Base-by-base conservation (phyloP, 2,329 filamentous ascomycete species). In the Hymenoscyphus fructigenus region DNA sequence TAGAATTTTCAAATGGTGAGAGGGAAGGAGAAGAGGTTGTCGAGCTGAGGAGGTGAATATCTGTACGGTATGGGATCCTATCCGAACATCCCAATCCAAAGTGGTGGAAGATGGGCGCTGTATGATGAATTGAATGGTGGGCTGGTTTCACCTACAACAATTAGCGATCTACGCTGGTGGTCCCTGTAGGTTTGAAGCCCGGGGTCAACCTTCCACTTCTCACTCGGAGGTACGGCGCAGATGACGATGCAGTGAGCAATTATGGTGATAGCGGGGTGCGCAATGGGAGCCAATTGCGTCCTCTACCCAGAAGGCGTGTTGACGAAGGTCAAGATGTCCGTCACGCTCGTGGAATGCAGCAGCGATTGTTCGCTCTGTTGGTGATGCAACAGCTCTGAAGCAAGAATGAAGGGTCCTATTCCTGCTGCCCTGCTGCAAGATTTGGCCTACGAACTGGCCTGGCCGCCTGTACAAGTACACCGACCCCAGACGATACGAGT, bases 71-170 rank as follows among this genome's bases (percentile, higher is more conserved):
- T 5, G 29, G 29, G 6, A 32, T 6, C 29, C 29, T 32, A 5
- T 32, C 29, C 29, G 29, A 32, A 5, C 29, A 32, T 32, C 29
- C 29, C 29, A 32, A 32, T 32, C 5, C 29, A 32, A 34, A 20
- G 26, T 34, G 38, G 32, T 41, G 28, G 29, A 29, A 47, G 29
- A 15, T 20, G 20, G 14, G 6, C 20, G 20, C n/a, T 20, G 57
- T 36, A 26, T 53, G 47, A 41, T 57, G 47, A 61, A 59, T 62
- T 47, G 44, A 58, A 59, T 41, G 61, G 32, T 41, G 32, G 57
- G 53, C 55, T 62, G 63, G 68, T 68, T 68, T 69, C 66, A 67
- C 59, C 44, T 65, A 65, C 62, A 65, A 62, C 34, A 63, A 65
- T 66, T 67, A 66, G 69, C 64, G 64, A 66, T 69, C 61, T 34